Evolutionary conservation across 805 yeast genomes (phyloP).

Genomic region (Myxozyma udenii): DNA sequence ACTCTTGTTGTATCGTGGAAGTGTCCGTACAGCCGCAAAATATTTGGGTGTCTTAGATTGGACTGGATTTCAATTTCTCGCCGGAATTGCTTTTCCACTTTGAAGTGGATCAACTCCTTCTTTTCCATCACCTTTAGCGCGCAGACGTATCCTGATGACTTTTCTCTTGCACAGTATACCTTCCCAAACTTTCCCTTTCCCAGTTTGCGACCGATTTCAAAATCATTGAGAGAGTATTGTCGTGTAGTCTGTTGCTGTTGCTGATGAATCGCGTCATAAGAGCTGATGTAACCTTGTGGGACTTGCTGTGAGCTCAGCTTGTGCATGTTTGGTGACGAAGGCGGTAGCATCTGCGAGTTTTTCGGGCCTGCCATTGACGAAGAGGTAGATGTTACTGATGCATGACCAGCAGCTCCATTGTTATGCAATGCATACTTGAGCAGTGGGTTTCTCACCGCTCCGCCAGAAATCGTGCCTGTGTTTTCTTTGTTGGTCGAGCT

Average conservation of each 20-base stretch:
- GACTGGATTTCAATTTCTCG: slow-evolving; percentile 92
- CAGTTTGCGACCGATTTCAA: slow-evolving; percentile 79
- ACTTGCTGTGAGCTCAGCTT: slow-evolving; percentile 11
- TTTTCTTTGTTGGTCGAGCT: slow-evolving; percentile 19
- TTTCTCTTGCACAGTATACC: slow-evolving; percentile 85
- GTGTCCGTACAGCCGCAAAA: slow-evolving; percentile 78
- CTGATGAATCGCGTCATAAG: slow-evolving; percentile 18
- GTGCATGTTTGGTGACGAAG: slow-evolving; percentile 27
- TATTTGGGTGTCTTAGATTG: slow-evolving; percentile 68
- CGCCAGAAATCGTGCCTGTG: slow-evolving; percentile 4
- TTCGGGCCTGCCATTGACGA: not conserved
- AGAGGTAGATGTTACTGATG: not conserved
- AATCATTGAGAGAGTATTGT: slow-evolving; percentile 54
- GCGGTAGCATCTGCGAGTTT: slow-evolving; percentile 27
- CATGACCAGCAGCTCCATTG: not conserved
- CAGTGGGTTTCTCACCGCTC: slow-evolving; percentile 26
- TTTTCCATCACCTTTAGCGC: slow-evolving; percentile 92
- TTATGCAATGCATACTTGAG: slow-evolving; percentile 27
- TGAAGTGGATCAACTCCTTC: slow-evolving; percentile 66
- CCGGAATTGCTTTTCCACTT: slow-evolving; percentile 79
- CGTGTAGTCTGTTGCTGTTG: slow-evolving; percentile 19
- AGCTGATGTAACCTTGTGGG: slow-evolving; percentile 18
- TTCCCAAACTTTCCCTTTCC: slow-evolving; percentile 94
- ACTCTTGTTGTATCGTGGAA: slow-evolving; percentile 79
- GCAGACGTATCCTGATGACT: slow-evolving; percentile 69